These are phyloP conservation scores for Irpex sp. DNA, from an alignment of 1,284 basidiomycete genomes.

Conservation along the genomic window DNA sequence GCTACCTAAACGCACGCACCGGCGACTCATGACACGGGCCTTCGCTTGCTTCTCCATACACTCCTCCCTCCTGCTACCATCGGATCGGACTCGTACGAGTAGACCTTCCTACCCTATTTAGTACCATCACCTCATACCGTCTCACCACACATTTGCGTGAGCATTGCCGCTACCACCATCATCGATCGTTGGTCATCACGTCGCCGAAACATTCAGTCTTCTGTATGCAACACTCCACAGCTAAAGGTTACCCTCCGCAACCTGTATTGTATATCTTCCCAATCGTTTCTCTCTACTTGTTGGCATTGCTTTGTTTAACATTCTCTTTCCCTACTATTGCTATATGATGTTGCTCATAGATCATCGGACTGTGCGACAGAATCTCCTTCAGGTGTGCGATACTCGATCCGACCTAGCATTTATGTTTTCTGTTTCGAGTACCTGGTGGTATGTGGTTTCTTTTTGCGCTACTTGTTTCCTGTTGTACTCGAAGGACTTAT, in stretches of 20 bases:
- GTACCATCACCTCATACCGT: not conserved
- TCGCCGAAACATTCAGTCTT: not conserved
- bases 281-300: not conserved
- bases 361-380: not conserved
- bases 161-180: not conserved
- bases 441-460: too few relatives aligned
- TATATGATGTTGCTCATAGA: not conserved
- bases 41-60: not conserved
- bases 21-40: constrained; percentile 9
- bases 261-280: constrained; percentile 9
- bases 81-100: constrained; percentile 1
- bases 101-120: not conserved
- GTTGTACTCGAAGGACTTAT: too few relatives aligned
- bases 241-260: not conserved
- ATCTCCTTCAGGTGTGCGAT: too few relatives aligned
- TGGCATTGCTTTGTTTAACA: not conserved
- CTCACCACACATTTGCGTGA: not conserved
- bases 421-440: too few relatives aligned
- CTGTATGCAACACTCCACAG: not conserved
- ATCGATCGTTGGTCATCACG: not conserved
- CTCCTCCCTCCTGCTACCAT: not conserved
- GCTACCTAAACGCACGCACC: constrained; percentile 39
- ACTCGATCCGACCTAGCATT: too few relatives aligned
- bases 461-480: too few relatives aligned
- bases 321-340: not conserved